These are phyloP conservation scores for Tetragonia tetragonoides DNA, from an alignment of 148 eudicot genomes.

Conservation along the genomic window DNA sequence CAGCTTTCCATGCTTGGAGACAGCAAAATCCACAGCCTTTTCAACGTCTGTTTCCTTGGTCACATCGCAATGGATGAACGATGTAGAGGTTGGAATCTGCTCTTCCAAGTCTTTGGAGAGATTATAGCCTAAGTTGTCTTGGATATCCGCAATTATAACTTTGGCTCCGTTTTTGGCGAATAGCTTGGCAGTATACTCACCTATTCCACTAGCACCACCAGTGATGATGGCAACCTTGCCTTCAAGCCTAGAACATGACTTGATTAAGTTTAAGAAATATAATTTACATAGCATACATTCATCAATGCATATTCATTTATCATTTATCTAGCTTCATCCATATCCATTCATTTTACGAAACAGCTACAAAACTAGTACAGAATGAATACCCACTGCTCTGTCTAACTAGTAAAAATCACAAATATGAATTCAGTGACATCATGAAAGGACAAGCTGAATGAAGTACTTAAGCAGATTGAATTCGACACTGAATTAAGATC, in stretches of 20 bases:
- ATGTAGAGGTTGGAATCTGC: conserved; percentile 20
- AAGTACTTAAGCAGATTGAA: no score
- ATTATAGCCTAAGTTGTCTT: conserved; percentile 42
- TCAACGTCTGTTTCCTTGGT: conserved; percentile 43
- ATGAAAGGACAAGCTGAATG: no score
- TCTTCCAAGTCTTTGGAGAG: conserved; percentile 30
- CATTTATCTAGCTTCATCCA: no score
- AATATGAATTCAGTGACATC: no score
- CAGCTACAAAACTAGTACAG: no score
- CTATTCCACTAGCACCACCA: conserved; percentile 42
- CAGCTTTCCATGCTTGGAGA: conserved; percentile 48
- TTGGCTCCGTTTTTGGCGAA: conserved; percentile 36
- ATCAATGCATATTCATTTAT: no score
- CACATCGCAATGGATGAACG: conserved; percentile 57
- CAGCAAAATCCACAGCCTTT: conserved; percentile 41
- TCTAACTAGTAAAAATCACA: no score
- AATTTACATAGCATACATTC: no score
- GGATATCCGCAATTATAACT: conserved; percentile 44
- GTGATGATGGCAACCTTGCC: conserved; percentile 42
- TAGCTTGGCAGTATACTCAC: conserved; percentile 26
- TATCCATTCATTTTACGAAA: no score
- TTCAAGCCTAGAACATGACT: conserved; percentile 25
- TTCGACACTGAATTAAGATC: no score
- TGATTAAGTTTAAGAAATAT: no score
- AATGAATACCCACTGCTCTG: no score